These are phyloP conservation scores for Fusarium sp. DNA, from an alignment of 2,329 filamentous ascomycete species.

Conservation along the genomic window DNA sequence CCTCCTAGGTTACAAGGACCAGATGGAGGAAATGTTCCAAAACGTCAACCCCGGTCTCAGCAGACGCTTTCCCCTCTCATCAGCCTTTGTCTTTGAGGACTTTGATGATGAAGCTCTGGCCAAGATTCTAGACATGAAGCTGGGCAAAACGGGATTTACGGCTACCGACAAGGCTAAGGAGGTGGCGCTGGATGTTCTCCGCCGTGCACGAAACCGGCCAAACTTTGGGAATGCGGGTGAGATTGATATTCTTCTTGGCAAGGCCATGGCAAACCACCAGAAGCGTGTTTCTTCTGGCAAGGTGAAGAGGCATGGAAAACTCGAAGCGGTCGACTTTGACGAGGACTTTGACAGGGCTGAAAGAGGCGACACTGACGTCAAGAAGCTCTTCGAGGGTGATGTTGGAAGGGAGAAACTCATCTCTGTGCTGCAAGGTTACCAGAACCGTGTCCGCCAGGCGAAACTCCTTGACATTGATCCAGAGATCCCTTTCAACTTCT, in stretches of 20 bases:
- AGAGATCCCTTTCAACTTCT: conserved; percentile 76
- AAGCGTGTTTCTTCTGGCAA: conserved; percentile 38
- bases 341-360: conserved; percentile 70
- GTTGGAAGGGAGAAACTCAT: conserved; percentile 73
- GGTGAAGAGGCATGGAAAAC: conserved; percentile 68
- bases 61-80: conserved; percentile 75
- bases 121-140: conserved; percentile 74
- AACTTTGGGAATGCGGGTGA: conserved; percentile 85
- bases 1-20: conserved; percentile 78
- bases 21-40: conserved; percentile 82
- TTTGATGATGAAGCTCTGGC: conserved; percentile 72
- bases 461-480: conserved; percentile 50
- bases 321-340: conserved; percentile 83
- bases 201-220: conserved; percentile 72
- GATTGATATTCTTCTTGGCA: conserved; percentile 67
- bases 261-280: conserved; percentile 43
- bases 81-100: conserved; percentile 79
- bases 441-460: conserved; percentile 58
- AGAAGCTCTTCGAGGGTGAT: conserved; percentile 69
- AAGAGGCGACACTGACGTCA: conserved; percentile 59
- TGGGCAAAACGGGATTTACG: conserved; percentile 69
- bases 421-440: conserved; percentile 67
- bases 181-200: conserved; percentile 72
- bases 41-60: conserved; percentile 80
- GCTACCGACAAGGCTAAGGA: conserved; percentile 67